Percentiles rank a stretch among this genome's conserved stretches.
Conservation (phyloP, 768 basidiomycete species). For the Sporobolomyces phaffii region DNA sequence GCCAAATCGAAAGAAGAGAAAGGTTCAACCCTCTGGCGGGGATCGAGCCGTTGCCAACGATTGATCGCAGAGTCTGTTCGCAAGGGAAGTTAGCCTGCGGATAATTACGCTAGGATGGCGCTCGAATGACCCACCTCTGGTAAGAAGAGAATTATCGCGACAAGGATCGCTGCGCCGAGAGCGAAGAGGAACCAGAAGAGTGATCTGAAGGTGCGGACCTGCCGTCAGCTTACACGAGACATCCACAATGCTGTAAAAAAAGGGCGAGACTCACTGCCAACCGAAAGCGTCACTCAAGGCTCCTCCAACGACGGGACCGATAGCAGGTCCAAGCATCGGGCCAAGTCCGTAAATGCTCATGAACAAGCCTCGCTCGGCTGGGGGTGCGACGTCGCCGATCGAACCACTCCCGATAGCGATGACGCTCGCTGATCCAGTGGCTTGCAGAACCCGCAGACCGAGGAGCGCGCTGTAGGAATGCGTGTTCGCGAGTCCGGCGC, state of each 20-base stretch:
- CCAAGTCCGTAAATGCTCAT: slow-evolving; percentile 26
- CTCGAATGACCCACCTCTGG: slow-evolving; percentile 17
- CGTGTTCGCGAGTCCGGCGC: slow-evolving; percentile 34
- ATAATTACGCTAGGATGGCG: background rate
- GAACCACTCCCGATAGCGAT: slow-evolving; percentile 32
- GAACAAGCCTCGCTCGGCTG: slow-evolving; percentile 18
- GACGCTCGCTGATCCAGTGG: slow-evolving; percentile 20
- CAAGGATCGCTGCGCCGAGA: slow-evolving; percentile 16
- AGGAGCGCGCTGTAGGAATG: slow-evolving; percentile 21
- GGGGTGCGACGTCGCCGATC: slow-evolving; percentile 35
- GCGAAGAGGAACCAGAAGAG: slow-evolving; percentile 36
- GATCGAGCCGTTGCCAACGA: slow-evolving; percentile 53
- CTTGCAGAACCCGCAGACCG: slow-evolving; percentile 22
- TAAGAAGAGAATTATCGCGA: slow-evolving; percentile 26
- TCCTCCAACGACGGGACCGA: slow-evolving; percentile 28
- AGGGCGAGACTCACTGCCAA: slow-evolving; percentile 11
- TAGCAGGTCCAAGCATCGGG: background rate
- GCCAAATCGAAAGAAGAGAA: slow-evolving; percentile 46
- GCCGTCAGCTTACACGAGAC: background rate
- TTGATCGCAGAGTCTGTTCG: slow-evolving; percentile 47
- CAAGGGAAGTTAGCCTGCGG: background rate
- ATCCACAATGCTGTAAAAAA: background rate
- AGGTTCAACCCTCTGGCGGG: slow-evolving; percentile 44
- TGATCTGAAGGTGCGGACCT: slow-evolving; percentile 2
- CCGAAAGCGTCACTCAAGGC: slow-evolving; percentile 1